A percentile compares a stretch with the other conserved stretches of the same genome.
phyloP scores from a whole-genome alignment of 305 asterid genomes.

The Plantago lanceolata region DNA sequence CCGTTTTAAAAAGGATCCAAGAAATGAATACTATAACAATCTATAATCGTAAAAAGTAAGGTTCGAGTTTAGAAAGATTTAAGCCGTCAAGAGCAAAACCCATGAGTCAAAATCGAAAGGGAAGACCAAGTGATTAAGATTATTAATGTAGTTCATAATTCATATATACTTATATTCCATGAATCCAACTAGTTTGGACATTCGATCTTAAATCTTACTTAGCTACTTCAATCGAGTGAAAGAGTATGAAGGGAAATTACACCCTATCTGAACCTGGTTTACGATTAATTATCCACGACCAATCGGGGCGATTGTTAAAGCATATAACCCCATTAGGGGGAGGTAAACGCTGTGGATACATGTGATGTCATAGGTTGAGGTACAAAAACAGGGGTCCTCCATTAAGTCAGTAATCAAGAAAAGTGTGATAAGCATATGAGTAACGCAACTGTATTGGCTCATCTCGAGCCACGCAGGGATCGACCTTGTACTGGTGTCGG shows the following conservation, averaged over 20 bases:
- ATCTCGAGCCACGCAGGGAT: constrained; percentile 39
- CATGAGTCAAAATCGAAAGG: too few relatives aligned
- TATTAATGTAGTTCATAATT: too few relatives aligned
- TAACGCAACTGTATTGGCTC: constrained; percentile 16
- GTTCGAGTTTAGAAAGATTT: too few relatives aligned
- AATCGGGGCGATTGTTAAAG: too few relatives aligned
- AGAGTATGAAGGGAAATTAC: too few relatives aligned
- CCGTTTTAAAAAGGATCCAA: not conserved
- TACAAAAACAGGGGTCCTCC: not conserved
- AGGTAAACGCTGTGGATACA: constrained; percentile 1
- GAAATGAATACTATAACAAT: not conserved
- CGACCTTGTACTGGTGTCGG: constrained; percentile 11
- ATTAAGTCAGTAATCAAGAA: constrained; percentile 17
- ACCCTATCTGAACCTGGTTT: too few relatives aligned
- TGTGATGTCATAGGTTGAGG: constrained; percentile 10
- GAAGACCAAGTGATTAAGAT: too few relatives aligned
- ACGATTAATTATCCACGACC: too few relatives aligned
- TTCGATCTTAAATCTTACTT: too few relatives aligned
- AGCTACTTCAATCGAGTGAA: not conserved
- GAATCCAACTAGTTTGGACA: not conserved
- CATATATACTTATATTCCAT: too few relatives aligned
- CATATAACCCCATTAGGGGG: too few relatives aligned
- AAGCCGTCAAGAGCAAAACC: too few relatives aligned
- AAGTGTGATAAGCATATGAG: not conserved
- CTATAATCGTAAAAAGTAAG: not conserved